Evolutionary conservation across 768 basidiomycete species (phyloP).

Genomic region (Suillus plorans): DNA sequence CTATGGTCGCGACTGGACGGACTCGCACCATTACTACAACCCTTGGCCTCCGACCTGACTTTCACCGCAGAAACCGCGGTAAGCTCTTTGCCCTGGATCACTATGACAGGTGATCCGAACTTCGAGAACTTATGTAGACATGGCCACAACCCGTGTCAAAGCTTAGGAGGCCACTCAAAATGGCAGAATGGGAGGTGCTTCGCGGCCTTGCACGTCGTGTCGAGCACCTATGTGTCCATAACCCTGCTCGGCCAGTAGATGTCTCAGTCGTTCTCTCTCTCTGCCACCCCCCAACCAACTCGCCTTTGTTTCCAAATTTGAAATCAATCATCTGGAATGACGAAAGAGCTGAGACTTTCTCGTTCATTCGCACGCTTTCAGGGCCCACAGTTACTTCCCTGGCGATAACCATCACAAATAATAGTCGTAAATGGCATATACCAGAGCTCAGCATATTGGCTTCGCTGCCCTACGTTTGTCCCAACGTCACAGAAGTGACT

Average conservation of each 20-base stretch:
- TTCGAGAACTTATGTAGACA: background rate
- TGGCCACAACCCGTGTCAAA: background rate
- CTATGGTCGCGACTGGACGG: slow-evolving; percentile 8
- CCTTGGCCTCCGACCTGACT: background rate
- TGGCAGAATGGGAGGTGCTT: slow-evolving; percentile 5
- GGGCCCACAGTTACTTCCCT: slow-evolving; percentile 7
- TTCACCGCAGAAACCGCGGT: background rate
- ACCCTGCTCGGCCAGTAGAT: background rate
- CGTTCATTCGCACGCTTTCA: slow-evolving; percentile 8
- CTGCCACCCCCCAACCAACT: slow-evolving; percentile 4
- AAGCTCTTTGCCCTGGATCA: background rate
- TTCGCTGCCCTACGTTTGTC: slow-evolving; percentile 6
- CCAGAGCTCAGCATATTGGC: slow-evolving; percentile 3
- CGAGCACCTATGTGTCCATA: background rate
- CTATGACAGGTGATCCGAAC: background rate
- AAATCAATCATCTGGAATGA: slow-evolving; percentile 3
- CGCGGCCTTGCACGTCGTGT: slow-evolving; percentile 5
- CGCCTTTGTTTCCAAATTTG: slow-evolving; percentile 6
- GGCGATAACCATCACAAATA: background rate
- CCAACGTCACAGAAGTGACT: slow-evolving; percentile 2
- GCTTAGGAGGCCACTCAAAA: slow-evolving; percentile 3
- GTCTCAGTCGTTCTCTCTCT: background rate
- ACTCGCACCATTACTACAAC: slow-evolving; percentile 5
- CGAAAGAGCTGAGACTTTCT: slow-evolving; percentile 1
- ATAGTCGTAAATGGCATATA: background rate